Evolutionary conservation across 2,329 filamentous ascomycete species (phyloP).

Genomic region (Pseudopyricularia javanii): DNA sequence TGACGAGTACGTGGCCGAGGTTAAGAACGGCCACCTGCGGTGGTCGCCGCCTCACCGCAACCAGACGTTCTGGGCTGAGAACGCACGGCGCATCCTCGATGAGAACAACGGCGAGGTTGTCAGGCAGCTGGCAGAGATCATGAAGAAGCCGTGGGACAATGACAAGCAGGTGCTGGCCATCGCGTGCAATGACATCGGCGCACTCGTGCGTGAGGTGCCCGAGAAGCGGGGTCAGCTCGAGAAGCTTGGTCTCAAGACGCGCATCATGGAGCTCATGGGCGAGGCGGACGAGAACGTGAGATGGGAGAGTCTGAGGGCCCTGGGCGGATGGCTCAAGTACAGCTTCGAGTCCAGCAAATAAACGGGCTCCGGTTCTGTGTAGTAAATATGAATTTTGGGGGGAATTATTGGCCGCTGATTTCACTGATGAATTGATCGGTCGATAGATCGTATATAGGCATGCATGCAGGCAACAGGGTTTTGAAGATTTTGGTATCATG

Average conservation of each 20-base stretch:
- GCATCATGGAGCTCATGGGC: constrained; percentile 89
- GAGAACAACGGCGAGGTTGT: constrained; percentile 68
- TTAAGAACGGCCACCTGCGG: constrained; percentile 74
- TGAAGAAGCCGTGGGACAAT: constrained; percentile 60
- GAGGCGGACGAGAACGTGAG: constrained; percentile 78
- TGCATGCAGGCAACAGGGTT: neutral
- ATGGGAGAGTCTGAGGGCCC: constrained; percentile 83
- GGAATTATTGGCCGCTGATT: neutral
- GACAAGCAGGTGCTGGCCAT: constrained; percentile 85
- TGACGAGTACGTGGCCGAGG: constrained; percentile 80
- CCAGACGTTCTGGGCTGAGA: constrained; percentile 81
- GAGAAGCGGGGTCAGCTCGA: constrained; percentile 72
- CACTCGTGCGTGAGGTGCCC: constrained; percentile 76
- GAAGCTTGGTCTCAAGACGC: constrained; percentile 70
- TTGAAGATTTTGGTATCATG: neutral
- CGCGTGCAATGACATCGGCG: constrained; percentile 86
- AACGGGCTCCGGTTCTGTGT: neutral
- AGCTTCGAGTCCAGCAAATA: constrained; percentile 36
- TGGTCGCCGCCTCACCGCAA: constrained; percentile 90
- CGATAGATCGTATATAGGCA: neutral
- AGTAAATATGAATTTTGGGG: neutral
- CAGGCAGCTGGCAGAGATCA: constrained; percentile 72
- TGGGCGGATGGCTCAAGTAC: constrained; percentile 55
- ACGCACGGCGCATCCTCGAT: constrained; percentile 77
- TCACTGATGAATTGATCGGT: neutral